A percentile compares a stretch with the other conserved stretches of the same genome.
Conservation (phyloP, 495 filamentous ascomycete genomes). For the Recurvomyces mirabilis region DNA sequence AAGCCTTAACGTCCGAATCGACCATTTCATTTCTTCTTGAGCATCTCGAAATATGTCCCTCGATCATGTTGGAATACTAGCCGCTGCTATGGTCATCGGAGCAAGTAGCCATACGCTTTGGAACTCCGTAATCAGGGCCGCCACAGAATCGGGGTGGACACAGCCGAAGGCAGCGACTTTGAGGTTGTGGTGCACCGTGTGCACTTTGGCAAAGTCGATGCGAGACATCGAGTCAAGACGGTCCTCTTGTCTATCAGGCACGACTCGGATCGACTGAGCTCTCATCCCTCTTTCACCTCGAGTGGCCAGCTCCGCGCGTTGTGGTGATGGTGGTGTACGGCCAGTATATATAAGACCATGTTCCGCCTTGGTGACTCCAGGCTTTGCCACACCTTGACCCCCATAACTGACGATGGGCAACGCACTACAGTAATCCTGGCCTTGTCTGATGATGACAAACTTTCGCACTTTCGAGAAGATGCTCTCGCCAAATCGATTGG, state of each 20-base stretch:
- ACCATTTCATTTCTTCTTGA: no score
- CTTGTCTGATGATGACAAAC: slow-evolving; percentile 25
- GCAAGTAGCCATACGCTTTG: neutral
- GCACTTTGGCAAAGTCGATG: slow-evolving; percentile 38
- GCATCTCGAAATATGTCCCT: no score
- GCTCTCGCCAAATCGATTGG: slow-evolving; percentile 7
- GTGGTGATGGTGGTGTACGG: neutral
- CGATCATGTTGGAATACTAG: neutral
- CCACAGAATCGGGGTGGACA: slow-evolving; percentile 5
- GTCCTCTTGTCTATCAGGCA: neutral
- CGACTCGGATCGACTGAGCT: slow-evolving; percentile 8
- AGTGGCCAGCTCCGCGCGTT: neutral
- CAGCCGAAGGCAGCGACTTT: slow-evolving; percentile 34
- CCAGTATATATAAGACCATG: slow-evolving; percentile 27
- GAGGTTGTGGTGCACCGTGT: slow-evolving; percentile 40
- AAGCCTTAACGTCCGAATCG: no score
- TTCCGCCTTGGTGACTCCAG: slow-evolving; percentile 16
- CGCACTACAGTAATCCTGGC: slow-evolving; percentile 10
- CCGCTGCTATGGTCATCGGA: neutral
- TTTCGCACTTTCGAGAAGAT: slow-evolving; percentile 21
- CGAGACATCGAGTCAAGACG: slow-evolving; percentile 32
- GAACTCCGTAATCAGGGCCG: neutral
- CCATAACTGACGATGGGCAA: slow-evolving; percentile 24
- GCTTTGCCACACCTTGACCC: slow-evolving; percentile 14
- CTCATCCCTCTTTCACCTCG: slow-evolving; percentile 9